Percentiles rank a stretch among this genome's conserved stretches.
Conservation (phyloP, 768 basidiomycete species). For the Suillus variegatus region DNA sequence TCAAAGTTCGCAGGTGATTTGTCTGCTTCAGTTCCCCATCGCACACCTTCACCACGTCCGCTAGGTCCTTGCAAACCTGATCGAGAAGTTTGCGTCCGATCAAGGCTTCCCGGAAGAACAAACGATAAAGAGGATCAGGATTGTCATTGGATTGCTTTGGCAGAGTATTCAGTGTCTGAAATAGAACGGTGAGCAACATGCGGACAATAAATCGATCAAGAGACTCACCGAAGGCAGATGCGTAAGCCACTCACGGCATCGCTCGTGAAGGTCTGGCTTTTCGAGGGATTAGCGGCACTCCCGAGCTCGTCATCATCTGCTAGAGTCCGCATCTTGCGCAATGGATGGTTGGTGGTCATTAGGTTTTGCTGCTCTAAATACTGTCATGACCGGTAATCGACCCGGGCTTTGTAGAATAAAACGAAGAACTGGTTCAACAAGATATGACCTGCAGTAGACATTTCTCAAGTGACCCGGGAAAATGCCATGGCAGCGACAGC, state of each 20-base stretch:
- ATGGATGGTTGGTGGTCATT: slow-evolving; percentile 12
- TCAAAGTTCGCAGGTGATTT: slow-evolving; percentile 89
- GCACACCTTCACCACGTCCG: slow-evolving; percentile 81
- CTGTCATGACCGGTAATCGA: too few species aligned
- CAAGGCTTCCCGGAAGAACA: slow-evolving; percentile 85
- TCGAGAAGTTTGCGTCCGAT: slow-evolving; percentile 78
- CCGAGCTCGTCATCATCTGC: slow-evolving; percentile 76
- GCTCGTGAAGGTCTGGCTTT: slow-evolving; percentile 70
- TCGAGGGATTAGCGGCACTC: slow-evolving; percentile 52
- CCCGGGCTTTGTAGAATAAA: too few species aligned
- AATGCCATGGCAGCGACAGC: too few species aligned
- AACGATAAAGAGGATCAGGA: slow-evolving; percentile 82
- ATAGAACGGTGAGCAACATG: slow-evolving; percentile 14
- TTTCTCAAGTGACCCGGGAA: too few species aligned
- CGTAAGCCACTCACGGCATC: slow-evolving; percentile 82
- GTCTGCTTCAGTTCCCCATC: slow-evolving; percentile 91
- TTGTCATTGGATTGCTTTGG: slow-evolving; percentile 67
- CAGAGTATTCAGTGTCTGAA: slow-evolving; percentile 63
- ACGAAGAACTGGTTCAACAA: too few species aligned
- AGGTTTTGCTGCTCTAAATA: too few species aligned
- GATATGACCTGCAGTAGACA: too few species aligned
- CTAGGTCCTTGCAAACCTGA: slow-evolving; percentile 79
- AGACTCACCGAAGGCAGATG: slow-evolving; percentile 70
- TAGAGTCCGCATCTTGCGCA: slow-evolving; percentile 91
- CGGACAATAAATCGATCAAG: not conserved